These are phyloP conservation scores for Neurospora cerealis DNA, from an alignment of 495 filamentous ascomycete species.

Conservation along the genomic window DNA sequence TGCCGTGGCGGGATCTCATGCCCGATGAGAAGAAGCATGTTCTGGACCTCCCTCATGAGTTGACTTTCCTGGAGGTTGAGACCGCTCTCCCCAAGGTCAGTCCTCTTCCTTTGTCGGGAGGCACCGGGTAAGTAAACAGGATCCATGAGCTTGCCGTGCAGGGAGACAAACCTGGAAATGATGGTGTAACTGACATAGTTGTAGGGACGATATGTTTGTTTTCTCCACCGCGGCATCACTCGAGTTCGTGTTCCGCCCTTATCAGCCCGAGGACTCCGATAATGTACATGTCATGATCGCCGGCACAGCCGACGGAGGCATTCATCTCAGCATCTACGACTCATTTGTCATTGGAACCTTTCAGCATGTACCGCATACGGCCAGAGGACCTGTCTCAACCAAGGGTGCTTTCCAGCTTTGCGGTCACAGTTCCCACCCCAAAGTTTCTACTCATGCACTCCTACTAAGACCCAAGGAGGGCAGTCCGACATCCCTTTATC, in stretches of 20 bases:
- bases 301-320: constrained; percentile 65
- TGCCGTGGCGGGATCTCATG: constrained; percentile 22
- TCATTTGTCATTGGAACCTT: constrained; percentile 76
- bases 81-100: constrained; percentile 72
- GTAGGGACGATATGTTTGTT: constrained; percentile 52
- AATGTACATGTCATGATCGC: constrained; percentile 74
- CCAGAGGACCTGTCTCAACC: not conserved
- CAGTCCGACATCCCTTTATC: constrained; percentile 34
- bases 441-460: constrained; percentile 67
- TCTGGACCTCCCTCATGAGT: constrained; percentile 63
- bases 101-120: constrained; percentile 50
- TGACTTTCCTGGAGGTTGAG: constrained; percentile 71
- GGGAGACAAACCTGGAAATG: not conserved
- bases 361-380: constrained; percentile 17
- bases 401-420: constrained; percentile 29
- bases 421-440: constrained; percentile 60
- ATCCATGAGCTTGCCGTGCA: not conserved
- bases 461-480: constrained; percentile 35
- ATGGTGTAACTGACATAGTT: constrained; percentile 11
- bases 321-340: constrained; percentile 82
- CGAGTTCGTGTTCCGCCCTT: constrained; percentile 59
- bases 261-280: constrained; percentile 51
- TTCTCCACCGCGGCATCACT: constrained; percentile 62
- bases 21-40: constrained; percentile 24
- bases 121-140: constrained; percentile 39